These are phyloP conservation scores for Rhododendron vialii DNA, from an alignment of 148 eudicot genomes.

Conservation along the genomic window DNA sequence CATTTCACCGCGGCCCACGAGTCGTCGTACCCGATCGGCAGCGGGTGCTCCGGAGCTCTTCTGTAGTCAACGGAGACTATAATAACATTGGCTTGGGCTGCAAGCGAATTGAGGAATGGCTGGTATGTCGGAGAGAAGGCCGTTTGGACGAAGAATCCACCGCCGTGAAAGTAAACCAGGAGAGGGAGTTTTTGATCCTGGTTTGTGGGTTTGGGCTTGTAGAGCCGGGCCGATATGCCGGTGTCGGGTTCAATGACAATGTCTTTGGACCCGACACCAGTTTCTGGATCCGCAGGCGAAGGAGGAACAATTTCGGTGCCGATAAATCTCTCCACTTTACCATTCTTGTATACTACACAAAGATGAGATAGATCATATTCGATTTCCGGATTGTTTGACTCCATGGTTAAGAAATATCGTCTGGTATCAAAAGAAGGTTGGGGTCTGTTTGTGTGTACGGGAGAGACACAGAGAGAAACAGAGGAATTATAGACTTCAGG, in stretches of 20 bases:
- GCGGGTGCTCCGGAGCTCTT: constrained; percentile 45
- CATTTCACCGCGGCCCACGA: constrained; percentile 46
- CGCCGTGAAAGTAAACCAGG: constrained; percentile 52
- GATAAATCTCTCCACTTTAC: constrained; percentile 25
- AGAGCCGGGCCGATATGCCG: constrained; percentile 33
- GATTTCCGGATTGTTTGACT: background rate
- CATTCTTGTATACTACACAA: constrained; percentile 25
- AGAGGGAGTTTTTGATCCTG: constrained; percentile 31
- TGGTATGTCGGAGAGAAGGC: constrained; percentile 20
- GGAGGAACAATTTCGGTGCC: constrained; percentile 20
- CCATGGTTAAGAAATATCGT: background rate
- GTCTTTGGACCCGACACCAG: constrained; percentile 34
- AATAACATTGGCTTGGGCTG: constrained; percentile 20
- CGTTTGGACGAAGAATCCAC: constrained; percentile 39
- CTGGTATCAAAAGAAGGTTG: background rate
- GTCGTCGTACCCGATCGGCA: constrained; percentile 45
- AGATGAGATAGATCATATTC: background rate
- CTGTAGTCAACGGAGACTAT: constrained; percentile 47
- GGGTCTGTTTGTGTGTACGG: background rate
- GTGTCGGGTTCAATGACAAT: constrained; percentile 11
- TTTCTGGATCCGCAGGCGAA: constrained; percentile 2
- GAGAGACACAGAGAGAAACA: too few species aligned
- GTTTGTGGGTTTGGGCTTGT: constrained; percentile 22
- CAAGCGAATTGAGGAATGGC: constrained; percentile 16
- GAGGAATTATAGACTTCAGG: too few species aligned